phyloP scores from a whole-genome alignment of 2,329 filamentous ascomycete species.

The Alternaria tenuissima region DNA sequence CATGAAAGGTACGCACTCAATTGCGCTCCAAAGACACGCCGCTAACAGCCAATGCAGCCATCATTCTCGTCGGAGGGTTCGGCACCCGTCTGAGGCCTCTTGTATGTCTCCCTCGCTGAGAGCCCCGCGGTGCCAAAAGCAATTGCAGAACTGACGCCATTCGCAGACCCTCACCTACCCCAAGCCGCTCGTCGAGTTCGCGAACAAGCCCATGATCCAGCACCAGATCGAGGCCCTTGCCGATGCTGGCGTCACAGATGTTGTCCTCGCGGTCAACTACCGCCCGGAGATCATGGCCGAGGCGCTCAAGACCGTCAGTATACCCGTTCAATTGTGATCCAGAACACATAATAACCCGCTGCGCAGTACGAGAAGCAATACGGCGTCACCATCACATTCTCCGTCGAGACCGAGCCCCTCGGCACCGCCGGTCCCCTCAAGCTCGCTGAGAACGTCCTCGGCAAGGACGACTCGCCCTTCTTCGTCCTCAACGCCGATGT shows the following conservation, averaged over 20 bases:
- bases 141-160: slow-evolving; percentile 33
- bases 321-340: not conserved
- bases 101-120: slow-evolving; percentile 60
- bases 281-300: slow-evolving; percentile 97
- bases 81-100: slow-evolving; percentile 96
- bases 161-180: slow-evolving; percentile 90
- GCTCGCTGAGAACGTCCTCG: slow-evolving; percentile 89
- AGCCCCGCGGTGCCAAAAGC: slow-evolving; percentile 26
- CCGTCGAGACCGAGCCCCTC: slow-evolving; percentile 92
- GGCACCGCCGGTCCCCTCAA: slow-evolving; percentile 96
- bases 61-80: slow-evolving; percentile 99
- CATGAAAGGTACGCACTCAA: slow-evolving; percentile 51
- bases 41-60: slow-evolving; percentile 64
- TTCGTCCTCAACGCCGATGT: slow-evolving; percentile 99
- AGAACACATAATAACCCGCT: slow-evolving; percentile 21
- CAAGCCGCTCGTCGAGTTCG: slow-evolving; percentile 97
- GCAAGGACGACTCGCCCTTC: slow-evolving; percentile 93
- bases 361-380: slow-evolving; percentile 83
- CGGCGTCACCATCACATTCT: slow-evolving; percentile 96
- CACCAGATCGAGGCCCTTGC: slow-evolving; percentile 97
- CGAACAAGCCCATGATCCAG: slow-evolving; percentile 98
- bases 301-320: slow-evolving; percentile 81
- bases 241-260: slow-evolving; percentile 92
- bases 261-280: slow-evolving; percentile 98
- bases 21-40: slow-evolving; percentile 7